These are phyloP conservation scores for Scutellaria barbata DNA, from an alignment of 257 asterid species.

Conservation along the genomic window DNA sequence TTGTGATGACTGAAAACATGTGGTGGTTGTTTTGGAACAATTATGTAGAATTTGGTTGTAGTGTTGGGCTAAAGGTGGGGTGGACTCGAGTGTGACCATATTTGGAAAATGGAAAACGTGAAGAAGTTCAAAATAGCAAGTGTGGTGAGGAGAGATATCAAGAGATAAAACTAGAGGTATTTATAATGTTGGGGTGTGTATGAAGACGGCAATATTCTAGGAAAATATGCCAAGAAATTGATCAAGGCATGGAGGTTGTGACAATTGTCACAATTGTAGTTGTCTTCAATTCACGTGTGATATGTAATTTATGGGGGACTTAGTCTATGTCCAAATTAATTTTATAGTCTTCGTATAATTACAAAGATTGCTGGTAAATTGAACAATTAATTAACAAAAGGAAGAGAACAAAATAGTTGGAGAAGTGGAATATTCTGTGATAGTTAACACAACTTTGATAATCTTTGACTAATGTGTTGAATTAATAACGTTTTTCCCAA, in stretches of 20 bases:
- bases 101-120: constrained; percentile 7
- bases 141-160: neutral
- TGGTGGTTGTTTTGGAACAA: neutral
- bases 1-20: neutral
- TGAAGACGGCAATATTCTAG: constrained; percentile 37
- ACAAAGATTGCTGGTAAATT: constrained; percentile 10
- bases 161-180: constrained; percentile 25
- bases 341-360: neutral
- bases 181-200: constrained; percentile 36
- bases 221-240: constrained; percentile 6
- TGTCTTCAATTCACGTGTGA: constrained; percentile 42
- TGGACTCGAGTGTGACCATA: constrained; percentile 38
- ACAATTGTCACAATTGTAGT: constrained; percentile 40
- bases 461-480: constrained; percentile 29
- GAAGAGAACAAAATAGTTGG: constrained; percentile 28
- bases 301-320: constrained; percentile 23
- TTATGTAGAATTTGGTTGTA: constrained; percentile 23
- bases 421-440: constrained; percentile 29
- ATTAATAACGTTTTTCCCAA: neutral
- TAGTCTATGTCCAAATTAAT: constrained; percentile 26
- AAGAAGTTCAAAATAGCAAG: too few relatives aligned
- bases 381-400: constrained; percentile 1
- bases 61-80: constrained; percentile 40
- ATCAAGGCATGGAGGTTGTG: constrained; percentile 33
- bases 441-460: neutral